These are phyloP conservation scores for Cenococcum geophilum DNA, from an alignment of 495 filamentous ascomycete species.

Conservation along the genomic window DNA sequence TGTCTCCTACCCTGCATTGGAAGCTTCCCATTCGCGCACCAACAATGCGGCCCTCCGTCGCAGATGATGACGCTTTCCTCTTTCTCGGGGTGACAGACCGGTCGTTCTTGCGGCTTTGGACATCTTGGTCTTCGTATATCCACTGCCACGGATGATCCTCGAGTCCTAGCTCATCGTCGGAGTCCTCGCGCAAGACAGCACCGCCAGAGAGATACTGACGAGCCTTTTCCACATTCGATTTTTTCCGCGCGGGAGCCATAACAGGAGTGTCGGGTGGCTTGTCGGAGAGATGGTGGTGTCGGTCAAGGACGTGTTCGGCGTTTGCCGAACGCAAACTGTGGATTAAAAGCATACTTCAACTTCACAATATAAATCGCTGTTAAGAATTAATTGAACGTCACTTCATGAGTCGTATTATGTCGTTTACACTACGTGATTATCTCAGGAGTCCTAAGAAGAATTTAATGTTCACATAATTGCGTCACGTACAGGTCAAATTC, in stretches of 20 bases:
- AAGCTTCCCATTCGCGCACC: slow-evolving; percentile 85
- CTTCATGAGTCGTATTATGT: too few species aligned
- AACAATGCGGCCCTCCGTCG: slow-evolving; percentile 47
- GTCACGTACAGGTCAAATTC: too few species aligned
- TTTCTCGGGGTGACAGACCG: slow-evolving; percentile 25
- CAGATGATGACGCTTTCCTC: slow-evolving; percentile 18
- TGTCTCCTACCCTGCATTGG: slow-evolving; percentile 73
- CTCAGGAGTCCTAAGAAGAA: neutral
- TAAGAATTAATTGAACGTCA: too few species aligned
- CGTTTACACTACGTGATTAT: neutral
- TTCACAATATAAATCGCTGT: neutral
- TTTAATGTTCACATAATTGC: too few species aligned
- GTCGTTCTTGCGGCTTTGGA: neutral
- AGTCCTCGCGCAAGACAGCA: slow-evolving; percentile 72
- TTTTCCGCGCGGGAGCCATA: slow-evolving; percentile 24
- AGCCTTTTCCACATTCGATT: slow-evolving; percentile 40
- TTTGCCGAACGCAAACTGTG: neutral
- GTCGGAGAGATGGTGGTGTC: slow-evolving; percentile 17
- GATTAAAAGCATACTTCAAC: neutral
- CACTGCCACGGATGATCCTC: slow-evolving; percentile 91
- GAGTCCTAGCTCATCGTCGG: slow-evolving; percentile 81
- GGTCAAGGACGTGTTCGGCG: slow-evolving; percentile 8
- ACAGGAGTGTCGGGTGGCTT: slow-evolving; percentile 4
- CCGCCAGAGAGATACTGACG: slow-evolving; percentile 58
- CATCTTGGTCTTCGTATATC: slow-evolving; percentile 57